Evolutionary conservation across 2,329 filamentous ascomycete species (phyloP).

Genomic region (Penicillium sp.): DNA sequence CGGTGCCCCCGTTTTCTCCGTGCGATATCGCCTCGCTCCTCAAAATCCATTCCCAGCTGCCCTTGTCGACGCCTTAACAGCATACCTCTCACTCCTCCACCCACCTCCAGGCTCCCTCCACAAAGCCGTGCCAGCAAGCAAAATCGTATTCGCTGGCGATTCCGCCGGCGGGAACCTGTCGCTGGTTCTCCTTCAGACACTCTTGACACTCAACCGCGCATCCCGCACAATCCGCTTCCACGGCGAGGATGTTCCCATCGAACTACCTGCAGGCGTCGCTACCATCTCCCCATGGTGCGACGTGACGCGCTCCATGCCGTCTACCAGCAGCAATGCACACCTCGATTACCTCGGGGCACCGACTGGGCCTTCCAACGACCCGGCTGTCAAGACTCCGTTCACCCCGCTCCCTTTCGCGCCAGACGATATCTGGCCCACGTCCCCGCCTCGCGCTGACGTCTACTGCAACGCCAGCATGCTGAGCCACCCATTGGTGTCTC

Average conservation of each 20-base stretch:
- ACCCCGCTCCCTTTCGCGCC: conserved; percentile 27
- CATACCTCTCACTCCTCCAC: conserved; percentile 47
- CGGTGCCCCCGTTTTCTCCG: conserved; percentile 41
- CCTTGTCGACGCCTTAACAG: conserved; percentile 45
- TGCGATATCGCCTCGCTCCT: conserved; percentile 48
- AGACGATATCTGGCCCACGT: conserved; percentile 40
- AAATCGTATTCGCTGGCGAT: conserved; percentile 47
- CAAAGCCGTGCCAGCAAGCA: conserved; percentile 39
- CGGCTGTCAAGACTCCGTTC: conserved; percentile 14
- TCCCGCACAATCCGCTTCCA: conserved; percentile 38
- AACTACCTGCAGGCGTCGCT: conserved; percentile 41
- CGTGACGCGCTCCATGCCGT: conserved; percentile 42
- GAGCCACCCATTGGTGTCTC: conserved; percentile 42
- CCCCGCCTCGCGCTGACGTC: conserved; percentile 42
- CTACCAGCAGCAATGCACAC: conserved; percentile 33
- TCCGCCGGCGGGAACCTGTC: conserved; percentile 46
- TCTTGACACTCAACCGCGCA: conserved; percentile 41
- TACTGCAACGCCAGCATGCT: conserved; percentile 39
- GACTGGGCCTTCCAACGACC: conserved; percentile 16
- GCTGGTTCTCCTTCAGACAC: conserved; percentile 40
- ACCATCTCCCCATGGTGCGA: conserved; percentile 44
- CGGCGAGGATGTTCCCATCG: conserved; percentile 37
- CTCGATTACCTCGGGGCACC: conserved; percentile 42
- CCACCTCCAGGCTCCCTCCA: conserved; percentile 44
- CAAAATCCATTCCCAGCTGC: conserved; percentile 48